These are phyloP conservation scores for Aspergillus sp. DNA, from an alignment of 2,329 filamentous ascomycete species.

Conservation along the genomic window DNA sequence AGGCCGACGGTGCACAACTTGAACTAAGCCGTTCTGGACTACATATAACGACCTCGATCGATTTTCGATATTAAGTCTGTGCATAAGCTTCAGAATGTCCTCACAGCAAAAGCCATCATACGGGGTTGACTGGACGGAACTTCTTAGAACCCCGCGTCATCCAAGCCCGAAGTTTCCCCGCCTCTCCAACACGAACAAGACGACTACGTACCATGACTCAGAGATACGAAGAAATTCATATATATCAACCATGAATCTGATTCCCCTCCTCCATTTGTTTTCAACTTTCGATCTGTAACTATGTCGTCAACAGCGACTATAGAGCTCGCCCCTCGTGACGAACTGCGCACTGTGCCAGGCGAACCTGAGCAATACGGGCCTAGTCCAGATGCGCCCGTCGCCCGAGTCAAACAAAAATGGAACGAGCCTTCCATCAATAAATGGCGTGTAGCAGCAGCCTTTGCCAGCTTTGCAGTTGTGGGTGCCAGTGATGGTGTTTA, in stretches of 20 bases:
- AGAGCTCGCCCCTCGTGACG: neutral
- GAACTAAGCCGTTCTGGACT: neutral
- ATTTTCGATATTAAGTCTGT: neutral
- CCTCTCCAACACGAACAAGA: neutral
- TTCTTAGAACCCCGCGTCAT: neutral
- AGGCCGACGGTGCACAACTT: neutral
- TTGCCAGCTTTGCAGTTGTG: constrained; percentile 56
- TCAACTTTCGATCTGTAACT: neutral
- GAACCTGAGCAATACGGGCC: constrained; percentile 6
- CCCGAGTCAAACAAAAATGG: constrained; percentile 19
- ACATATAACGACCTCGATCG: neutral
- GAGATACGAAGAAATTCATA: neutral
- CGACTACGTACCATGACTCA: neutral
- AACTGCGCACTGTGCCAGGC: neutral
- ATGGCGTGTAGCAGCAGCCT: constrained; percentile 34
- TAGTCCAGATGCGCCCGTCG: neutral
- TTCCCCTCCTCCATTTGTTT: neutral
- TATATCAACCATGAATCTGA: neutral
- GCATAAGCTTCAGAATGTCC: neutral
- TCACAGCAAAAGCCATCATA: neutral
- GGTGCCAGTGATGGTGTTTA: constrained; percentile 58
- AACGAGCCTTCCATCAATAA: constrained; percentile 19
- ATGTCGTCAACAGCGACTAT: constrained; percentile 7
- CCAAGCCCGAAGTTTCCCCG: neutral
- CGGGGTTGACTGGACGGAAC: neutral